Evolutionary conservation across 2,329 filamentous ascomycete genomes (phyloP).

Genomic region (Aspergillus tubingensis): DNA sequence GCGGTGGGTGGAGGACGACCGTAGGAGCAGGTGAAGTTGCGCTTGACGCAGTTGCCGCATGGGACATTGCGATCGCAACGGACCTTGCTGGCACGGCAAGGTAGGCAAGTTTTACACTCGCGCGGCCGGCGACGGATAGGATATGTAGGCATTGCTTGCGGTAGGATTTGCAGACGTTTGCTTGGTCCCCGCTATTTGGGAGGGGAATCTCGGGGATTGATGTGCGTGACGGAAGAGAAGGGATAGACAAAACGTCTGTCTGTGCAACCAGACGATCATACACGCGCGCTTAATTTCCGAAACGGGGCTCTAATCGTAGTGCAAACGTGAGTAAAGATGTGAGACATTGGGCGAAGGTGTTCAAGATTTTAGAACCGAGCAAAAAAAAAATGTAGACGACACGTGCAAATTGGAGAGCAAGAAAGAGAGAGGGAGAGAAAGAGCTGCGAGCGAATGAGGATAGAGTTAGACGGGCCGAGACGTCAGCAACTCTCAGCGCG

Average conservation of each 20-base stretch:
- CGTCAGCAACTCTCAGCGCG: conserved; percentile 5
- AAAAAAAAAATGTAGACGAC: neutral
- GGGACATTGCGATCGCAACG: conserved; percentile 47
- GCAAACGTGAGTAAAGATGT: neutral
- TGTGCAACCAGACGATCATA: conserved; percentile 3
- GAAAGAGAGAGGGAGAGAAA: too few relatives aligned
- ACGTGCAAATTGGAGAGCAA: neutral
- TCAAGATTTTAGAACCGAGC: too few relatives aligned
- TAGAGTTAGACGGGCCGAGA: neutral
- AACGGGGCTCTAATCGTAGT: neutral
- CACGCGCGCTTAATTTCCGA: neutral
- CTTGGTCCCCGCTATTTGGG: conserved; percentile 13
- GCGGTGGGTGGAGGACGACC: conserved; percentile 29
- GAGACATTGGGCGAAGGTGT: neutral
- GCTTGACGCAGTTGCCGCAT: conserved; percentile 45
- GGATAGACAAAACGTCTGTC: neutral
- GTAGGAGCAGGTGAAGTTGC: conserved; percentile 43
- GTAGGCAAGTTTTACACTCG: conserved; percentile 50
- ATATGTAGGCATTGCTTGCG: conserved; percentile 35
- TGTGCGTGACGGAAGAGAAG: conserved; percentile 1
- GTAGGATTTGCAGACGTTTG: conserved; percentile 4
- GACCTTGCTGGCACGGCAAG: conserved; percentile 55
- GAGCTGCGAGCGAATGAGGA: neutral
- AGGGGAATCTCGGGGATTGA: conserved; percentile 5
- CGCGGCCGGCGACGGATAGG: conserved; percentile 40